Conservation (phyloP, 2,329 filamentous ascomycete genomes). For the Xylaria sp. region DNA sequence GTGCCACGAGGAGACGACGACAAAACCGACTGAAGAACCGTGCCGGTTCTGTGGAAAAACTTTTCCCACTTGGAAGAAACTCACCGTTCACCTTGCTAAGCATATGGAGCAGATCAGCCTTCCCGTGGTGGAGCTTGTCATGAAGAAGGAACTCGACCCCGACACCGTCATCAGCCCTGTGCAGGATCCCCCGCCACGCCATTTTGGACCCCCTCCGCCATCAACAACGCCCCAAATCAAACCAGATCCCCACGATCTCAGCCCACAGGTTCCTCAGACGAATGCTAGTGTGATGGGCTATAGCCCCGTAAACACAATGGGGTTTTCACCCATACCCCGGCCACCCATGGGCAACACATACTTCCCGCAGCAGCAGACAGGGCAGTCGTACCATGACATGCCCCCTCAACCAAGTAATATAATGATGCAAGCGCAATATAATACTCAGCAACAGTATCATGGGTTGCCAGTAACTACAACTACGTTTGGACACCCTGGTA, state of each 20-base stretch:
- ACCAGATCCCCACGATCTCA: slow-evolving; percentile 46
- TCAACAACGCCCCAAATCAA: slow-evolving; percentile 49
- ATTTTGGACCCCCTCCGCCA: slow-evolving; percentile 48
- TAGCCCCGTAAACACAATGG: slow-evolving; percentile 29
- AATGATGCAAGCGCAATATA: slow-evolving; percentile 44
- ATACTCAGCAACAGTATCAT: slow-evolving; percentile 46
- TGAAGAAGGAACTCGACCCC: slow-evolving; percentile 62
- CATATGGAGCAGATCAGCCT: slow-evolving; percentile 94
- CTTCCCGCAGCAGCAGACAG: slow-evolving; percentile 40
- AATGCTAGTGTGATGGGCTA: slow-evolving; percentile 42
- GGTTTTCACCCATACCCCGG: slow-evolving; percentile 38
- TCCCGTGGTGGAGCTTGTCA: slow-evolving; percentile 75
- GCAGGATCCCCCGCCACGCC: slow-evolving; percentile 63
- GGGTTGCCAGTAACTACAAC: slow-evolving; percentile 47
- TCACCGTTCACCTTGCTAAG: slow-evolving; percentile 91
- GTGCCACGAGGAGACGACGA: slow-evolving; percentile 77
- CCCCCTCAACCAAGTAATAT: slow-evolving; percentile 36
- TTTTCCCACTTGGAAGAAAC: slow-evolving; percentile 89
- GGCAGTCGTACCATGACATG: slow-evolving; percentile 31
- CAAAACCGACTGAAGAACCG: slow-evolving; percentile 76
- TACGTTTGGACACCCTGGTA: slow-evolving; percentile 43
- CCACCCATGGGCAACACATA: slow-evolving; percentile 41
- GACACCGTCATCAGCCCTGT: slow-evolving; percentile 76
- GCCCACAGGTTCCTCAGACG: slow-evolving; percentile 38
- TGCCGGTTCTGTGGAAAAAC: slow-evolving; percentile 88